Base-by-base conservation (phyloP, 371 early-diverging fungal species). In the Mucor plumbeus region DNA sequence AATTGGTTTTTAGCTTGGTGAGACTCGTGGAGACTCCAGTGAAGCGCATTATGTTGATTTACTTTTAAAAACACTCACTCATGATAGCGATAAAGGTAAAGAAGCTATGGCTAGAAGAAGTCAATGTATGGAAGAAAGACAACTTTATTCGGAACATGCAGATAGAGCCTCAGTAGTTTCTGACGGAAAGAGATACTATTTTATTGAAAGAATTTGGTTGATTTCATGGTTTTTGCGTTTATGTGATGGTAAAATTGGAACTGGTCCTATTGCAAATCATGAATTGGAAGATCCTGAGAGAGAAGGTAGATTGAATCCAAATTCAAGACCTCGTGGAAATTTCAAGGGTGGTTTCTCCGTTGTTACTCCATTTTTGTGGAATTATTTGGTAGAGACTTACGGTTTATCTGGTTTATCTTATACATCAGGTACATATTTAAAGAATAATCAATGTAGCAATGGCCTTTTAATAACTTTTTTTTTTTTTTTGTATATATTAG, bases 181-280 rank as follows among this genome's bases (percentile, higher is more conserved):
- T 10, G 39, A 48, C 2, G 64, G 59, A 8, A 65, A 67, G 21
- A 61, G 57, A 31, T 82, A 74, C 59, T 80, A 78, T 59, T 74
- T 83, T 43, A 67, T 83, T 3, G 80, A 83, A 57, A 72, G 83
- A 39, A 35, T 76, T 4, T 83, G 83, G 83, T 50, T 80, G 34
- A 72, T 76, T 3, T 69, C 79, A 0, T 83, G 83, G 83, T 83
- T 83, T 62, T 68, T 83, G 47, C 66, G 78, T 14, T 59, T 80
- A 38, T 83, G 83, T 59, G 83, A 83, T 70, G 83, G 83, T 40
- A 77, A 79, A 43, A 65, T 78, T 35, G 80, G 77, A 0, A 61
- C 47, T 10, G 76, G 77, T 0, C 76, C 79, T 3, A 67, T 83
- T 31, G 70, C 67, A 8, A 83, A 83, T 59, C 34, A 67, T 5